Percentiles rank a stretch among this genome's conserved stretches.
phyloP scores from a whole-genome alignment of 495 filamentous ascomycete species.

The Bryoglossum gracile region DNA sequence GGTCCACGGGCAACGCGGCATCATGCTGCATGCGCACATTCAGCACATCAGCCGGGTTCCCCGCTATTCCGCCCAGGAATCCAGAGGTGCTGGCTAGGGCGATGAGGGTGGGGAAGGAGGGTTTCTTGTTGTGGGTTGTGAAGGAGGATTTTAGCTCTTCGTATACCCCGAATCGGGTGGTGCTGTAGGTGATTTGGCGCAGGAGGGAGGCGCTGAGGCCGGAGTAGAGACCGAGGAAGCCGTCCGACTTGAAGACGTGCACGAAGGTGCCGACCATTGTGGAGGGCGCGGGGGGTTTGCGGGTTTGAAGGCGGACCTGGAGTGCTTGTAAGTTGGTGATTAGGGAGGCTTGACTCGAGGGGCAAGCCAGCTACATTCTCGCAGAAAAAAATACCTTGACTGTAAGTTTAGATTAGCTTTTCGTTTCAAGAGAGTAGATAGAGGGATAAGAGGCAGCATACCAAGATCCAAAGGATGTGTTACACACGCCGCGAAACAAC shows the following conservation, averaged over 20 bases:
- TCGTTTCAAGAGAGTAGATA: no score
- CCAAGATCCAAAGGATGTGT: slow-evolving; percentile 86
- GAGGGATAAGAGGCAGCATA: slow-evolving; percentile 25
- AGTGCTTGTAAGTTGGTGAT: slow-evolving; percentile 1
- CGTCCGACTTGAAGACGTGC: slow-evolving; percentile 58
- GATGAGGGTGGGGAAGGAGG: slow-evolving; percentile 64
- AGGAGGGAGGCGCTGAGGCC: slow-evolving; percentile 88
- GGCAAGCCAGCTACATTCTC: no score
- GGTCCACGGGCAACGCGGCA: slow-evolving; percentile 60
- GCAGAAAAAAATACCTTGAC: no score
- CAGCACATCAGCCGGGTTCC: slow-evolving; percentile 90
- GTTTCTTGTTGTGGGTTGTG: slow-evolving; percentile 39
- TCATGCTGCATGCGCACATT: slow-evolving; percentile 99
- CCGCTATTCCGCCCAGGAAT: slow-evolving; percentile 80
- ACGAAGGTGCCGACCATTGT: slow-evolving; percentile 76
- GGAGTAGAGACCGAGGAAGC: slow-evolving; percentile 70
- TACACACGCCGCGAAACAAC: slow-evolving; percentile 79
- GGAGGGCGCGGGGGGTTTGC: slow-evolving; percentile 55
- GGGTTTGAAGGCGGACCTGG: slow-evolving; percentile 87
- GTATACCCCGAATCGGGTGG: slow-evolving; percentile 89
- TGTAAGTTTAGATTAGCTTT: no score
- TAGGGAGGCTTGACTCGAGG: no score
- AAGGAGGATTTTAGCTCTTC: slow-evolving; percentile 75
- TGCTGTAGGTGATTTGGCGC: slow-evolving; percentile 88
- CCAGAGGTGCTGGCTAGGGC: slow-evolving; percentile 77